A percentile compares a stretch with the other conserved stretches of the same genome.
Evolutionary conservation across 2,329 filamentous ascomycete species (phyloP).

Genomic region (Bisporella sp.): DNA sequence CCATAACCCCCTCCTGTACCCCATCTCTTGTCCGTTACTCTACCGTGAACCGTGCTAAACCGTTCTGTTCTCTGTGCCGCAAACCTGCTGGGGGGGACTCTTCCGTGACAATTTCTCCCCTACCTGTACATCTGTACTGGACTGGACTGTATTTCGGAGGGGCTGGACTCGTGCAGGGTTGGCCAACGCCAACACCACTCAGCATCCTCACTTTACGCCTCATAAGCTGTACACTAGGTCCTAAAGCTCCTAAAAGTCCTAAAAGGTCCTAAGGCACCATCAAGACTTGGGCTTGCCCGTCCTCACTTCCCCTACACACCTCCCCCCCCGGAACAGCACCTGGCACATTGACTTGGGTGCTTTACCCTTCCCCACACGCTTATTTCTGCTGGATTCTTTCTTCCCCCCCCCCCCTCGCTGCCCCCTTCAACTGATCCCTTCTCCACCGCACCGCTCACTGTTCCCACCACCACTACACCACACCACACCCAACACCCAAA

Average conservation of each 20-base stretch:
- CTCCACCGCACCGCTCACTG: background rate
- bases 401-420: background rate
- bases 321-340: background rate
- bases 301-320: background rate
- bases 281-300: background rate
- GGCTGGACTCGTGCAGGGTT: background rate
- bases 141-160: too few relatives aligned
- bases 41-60: too few relatives aligned
- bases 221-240: background rate
- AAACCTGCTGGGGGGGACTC: too few relatives aligned
- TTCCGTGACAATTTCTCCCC: too few relatives aligned
- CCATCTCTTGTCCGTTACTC: too few relatives aligned
- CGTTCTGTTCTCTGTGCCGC: too few relatives aligned
- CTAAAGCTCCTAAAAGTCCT: background rate
- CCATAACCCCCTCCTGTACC: too few relatives aligned
- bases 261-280: background rate
- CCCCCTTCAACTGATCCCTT: background rate
- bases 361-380: constrained; percentile 1
- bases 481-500: background rate
- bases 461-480: background rate
- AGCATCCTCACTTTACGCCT: background rate
- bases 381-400: background rate
- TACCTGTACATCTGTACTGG: too few relatives aligned
- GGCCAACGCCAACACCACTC: background rate
- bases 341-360: background rate